Evolutionary conservation across 1,139 yeast species (phyloP).

Genomic region (Tardiomyces blankii): DNA sequence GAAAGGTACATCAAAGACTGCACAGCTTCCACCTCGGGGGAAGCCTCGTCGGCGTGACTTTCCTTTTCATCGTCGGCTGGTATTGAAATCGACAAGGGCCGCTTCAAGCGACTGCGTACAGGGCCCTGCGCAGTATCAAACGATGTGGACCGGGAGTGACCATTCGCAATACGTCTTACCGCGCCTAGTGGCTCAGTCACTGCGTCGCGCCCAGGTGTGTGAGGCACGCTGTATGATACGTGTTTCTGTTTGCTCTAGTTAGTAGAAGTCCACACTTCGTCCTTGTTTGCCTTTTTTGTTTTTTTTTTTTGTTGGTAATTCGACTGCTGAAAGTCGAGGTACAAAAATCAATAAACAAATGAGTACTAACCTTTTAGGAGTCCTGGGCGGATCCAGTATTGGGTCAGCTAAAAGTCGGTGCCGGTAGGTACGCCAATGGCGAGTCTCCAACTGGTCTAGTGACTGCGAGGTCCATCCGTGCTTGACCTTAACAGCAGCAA

Average conservation of each 20-base stretch:
- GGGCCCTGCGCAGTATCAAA: neutral
- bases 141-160: neutral
- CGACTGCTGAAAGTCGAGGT: no score
- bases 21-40: conserved; percentile 33
- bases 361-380: neutral
- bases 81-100: conserved; percentile 4
- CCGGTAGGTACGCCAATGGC: conserved; percentile 4
- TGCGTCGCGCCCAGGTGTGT: neutral
- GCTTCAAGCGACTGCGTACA: neutral
- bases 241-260: neutral
- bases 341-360: no score
- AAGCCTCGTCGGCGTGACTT: neutral
- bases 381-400: neutral
- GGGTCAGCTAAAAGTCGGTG: neutral
- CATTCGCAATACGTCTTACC: neutral
- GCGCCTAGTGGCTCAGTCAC: neutral
- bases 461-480: conserved; percentile 21
- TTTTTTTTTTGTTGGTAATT: no score
- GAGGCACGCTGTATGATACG: neutral
- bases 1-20: conserved; percentile 37
- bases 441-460: conserved; percentile 16
- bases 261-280: no score
- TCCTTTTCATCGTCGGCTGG: conserved; percentile 1
- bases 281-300: no score
- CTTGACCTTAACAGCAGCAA: conserved; percentile 36